A percentile compares a stretch with the other conserved stretches of the same genome.
These are phyloP conservation scores for Adansonia gregorii DNA, from an alignment of 441 rosid genomes.

Conservation along the genomic window DNA sequence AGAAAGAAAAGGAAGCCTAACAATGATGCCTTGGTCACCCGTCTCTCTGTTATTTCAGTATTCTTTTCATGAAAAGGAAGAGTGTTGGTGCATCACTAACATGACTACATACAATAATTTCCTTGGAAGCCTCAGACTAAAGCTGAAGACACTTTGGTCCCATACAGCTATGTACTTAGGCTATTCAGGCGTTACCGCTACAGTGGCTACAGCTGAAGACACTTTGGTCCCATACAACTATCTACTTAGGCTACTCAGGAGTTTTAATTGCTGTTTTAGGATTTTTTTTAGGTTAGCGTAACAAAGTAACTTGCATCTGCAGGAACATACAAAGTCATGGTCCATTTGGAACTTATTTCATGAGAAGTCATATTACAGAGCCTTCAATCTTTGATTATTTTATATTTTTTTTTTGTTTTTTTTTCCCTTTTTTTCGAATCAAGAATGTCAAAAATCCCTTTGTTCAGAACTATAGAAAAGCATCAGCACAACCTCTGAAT, in stretches of 20 bases:
- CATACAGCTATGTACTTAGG: constrained; percentile 2
- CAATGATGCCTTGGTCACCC: neutral
- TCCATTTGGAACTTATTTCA: neutral
- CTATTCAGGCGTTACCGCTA: constrained; percentile 17
- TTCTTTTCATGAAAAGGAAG: neutral
- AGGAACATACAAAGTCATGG: neutral
- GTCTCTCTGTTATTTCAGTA: neutral
- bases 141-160: neutral
- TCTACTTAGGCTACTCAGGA: constrained; percentile 18
- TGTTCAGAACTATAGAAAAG: neutral
- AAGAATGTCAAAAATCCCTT: constrained; percentile 10
- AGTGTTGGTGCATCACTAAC: neutral
- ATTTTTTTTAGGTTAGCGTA: neutral
- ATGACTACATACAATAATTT: neutral
- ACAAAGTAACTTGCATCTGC: neutral
- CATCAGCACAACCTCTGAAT: neutral
- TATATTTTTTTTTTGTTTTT: neutral
- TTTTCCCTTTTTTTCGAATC: neutral
- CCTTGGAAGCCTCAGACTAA: constrained; percentile 4
- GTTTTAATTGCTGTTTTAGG: constrained; percentile 11
- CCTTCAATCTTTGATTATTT: constrained; percentile 6
- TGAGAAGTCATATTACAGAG: neutral
- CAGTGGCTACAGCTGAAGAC: neutral
- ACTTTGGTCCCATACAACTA: neutral
- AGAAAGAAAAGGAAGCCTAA: constrained; percentile 15